Base-by-base conservation (phyloP, 2,329 filamentous ascomycete genomes). In the Ascochyta lentis region DNA sequence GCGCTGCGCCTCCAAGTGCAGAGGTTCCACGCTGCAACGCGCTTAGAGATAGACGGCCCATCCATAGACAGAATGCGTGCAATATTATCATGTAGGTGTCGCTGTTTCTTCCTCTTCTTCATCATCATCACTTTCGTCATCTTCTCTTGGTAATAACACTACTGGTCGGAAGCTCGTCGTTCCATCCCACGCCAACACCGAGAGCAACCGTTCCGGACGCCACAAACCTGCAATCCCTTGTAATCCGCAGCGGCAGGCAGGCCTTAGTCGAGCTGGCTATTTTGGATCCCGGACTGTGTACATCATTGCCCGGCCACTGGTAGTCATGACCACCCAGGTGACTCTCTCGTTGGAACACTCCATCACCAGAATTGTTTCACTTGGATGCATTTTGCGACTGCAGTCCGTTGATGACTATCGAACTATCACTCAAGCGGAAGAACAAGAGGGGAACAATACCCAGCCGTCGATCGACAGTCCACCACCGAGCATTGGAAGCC, bases 251-350 rank as follows among this genome's bases (percentile, higher is more conserved):
- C 53, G 43, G 47, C 47, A 31, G 9, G 41, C 24, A 35, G 43
- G 23, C 29, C 31, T 44, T 49, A 52, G 27, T 44, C 33, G 54
- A 44, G 26, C 23, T 38, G 33, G 34, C 54, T 57, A 57, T 57
- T 57, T 57, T 57, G 49, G 34, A 44, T 37, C 13, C 34, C 44
- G 43, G 49, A 47, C 47, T 51, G 54, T 61, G 50, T 58, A 60
- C 51, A 62, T 49, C 57, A 48, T 46, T 62, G 61, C 56, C 54
- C 61, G 58, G 59, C 58, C 50, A 59, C 49, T 51, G 42, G 33
- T 51, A 51, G 53, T 56, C 43, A 56, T 66, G 63, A 56, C 43
- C 23, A 57, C 44, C 35, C 50, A 61, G 45, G 44, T 41, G 59
- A 34, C 47, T 34, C 37, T 39, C 49, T 49, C 53, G 50, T 50